These are phyloP conservation scores for Apium graveolens DNA, from an alignment of 129 eudicot genomes.

Conservation along the genomic window DNA sequence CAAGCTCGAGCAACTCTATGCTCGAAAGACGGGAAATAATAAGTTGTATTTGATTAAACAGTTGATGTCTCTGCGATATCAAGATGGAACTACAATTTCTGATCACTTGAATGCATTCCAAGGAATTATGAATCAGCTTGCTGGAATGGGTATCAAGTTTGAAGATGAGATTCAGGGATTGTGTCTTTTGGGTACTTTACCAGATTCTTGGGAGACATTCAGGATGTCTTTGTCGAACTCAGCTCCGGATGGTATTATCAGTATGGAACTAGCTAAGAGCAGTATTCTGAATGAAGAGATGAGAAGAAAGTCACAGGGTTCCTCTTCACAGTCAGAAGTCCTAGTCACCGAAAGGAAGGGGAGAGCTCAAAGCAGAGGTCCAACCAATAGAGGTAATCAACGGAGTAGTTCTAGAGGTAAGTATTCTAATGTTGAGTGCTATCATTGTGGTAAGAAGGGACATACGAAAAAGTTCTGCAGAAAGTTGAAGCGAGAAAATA, in stretches of 20 bases:
- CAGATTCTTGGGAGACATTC: not conserved
- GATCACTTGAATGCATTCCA: not conserved
- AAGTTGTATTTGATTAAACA: not conserved
- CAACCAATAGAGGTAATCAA: too few relatives aligned
- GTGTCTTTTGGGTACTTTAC: constrained; percentile 9
- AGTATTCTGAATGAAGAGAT: too few relatives aligned
- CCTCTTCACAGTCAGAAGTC: too few relatives aligned
- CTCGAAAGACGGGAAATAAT: not conserved
- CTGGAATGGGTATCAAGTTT: constrained; percentile 14
- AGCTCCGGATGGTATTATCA: not conserved
- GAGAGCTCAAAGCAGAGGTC: too few relatives aligned
- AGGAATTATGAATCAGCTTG: not conserved
- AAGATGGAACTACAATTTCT: not conserved
- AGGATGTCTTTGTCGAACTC: not conserved
- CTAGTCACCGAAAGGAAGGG: too few relatives aligned
- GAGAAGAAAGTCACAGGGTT: too few relatives aligned
- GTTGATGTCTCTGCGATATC: not conserved
- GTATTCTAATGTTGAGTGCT: too few relatives aligned
- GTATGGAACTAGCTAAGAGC: too few relatives aligned
- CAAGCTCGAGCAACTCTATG: not conserved
- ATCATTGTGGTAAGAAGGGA: too few relatives aligned
- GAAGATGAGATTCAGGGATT: constrained; percentile 12
- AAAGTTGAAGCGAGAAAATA: too few relatives aligned
- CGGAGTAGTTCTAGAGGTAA: too few relatives aligned
- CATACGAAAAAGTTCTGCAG: too few relatives aligned